These are phyloP conservation scores for Hirsutella thompsonii DNA, from an alignment of 2,329 filamentous ascomycete species.

Conservation along the genomic window DNA sequence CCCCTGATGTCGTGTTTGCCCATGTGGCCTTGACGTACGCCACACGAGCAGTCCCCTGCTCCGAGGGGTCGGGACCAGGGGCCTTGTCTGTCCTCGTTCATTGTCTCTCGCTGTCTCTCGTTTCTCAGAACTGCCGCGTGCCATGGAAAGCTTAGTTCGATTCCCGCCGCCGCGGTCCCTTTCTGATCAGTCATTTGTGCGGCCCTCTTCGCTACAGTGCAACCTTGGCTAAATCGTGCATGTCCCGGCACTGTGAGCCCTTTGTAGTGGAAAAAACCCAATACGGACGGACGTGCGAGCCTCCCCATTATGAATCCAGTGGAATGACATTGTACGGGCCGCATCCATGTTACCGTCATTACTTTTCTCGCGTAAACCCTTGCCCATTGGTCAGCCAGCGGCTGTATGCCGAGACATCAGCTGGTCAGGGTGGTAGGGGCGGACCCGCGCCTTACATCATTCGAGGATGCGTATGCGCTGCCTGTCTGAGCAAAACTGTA, in stretches of 20 bases:
- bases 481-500: not conserved
- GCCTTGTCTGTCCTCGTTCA: too few relatives aligned
- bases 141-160: not conserved
- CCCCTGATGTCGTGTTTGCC: not conserved
- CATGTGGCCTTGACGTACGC: not conserved
- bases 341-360: too few relatives aligned
- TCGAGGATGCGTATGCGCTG: not conserved
- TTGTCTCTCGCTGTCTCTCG: too few relatives aligned
- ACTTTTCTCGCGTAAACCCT: not conserved
- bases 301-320: too few relatives aligned
- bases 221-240: not conserved
- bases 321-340: too few relatives aligned
- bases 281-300: too few relatives aligned
- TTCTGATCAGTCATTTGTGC: not conserved
- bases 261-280: too few relatives aligned
- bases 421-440: not conserved
- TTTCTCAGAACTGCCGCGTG: not conserved
- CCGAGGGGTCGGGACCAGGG: not conserved
- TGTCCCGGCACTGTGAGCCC: not conserved
- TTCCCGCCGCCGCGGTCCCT: not conserved
- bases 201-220: not conserved
- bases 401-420: constrained; percentile 2
- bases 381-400: not conserved
- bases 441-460: not conserved
- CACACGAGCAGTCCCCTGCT: too few relatives aligned